Evolutionary conservation across 2,329 filamentous ascomycete genomes (phyloP).

Genomic region (Teratosphaeriaceae sp.): DNA sequence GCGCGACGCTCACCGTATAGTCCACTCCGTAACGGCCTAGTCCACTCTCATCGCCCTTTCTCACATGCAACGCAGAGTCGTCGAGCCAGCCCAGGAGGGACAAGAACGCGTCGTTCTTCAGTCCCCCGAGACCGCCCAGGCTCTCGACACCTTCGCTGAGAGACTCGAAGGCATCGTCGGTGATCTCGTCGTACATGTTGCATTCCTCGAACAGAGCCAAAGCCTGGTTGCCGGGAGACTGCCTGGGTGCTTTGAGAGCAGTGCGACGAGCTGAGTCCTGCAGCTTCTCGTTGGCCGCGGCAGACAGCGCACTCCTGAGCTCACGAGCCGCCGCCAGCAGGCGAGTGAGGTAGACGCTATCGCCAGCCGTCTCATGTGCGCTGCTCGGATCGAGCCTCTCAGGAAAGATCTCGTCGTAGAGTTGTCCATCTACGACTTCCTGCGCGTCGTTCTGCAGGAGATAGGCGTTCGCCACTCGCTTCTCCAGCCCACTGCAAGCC

Average conservation of each 20-base stretch:
- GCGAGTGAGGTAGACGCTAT: conserved; percentile 2
- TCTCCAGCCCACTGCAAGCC: conserved; percentile 71
- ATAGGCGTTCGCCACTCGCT: conserved; percentile 60
- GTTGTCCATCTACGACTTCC: not conserved
- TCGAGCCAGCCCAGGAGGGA: conserved; percentile 45
- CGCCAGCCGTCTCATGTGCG: not conserved
- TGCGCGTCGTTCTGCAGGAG: conserved; percentile 9
- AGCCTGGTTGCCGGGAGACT: too few species aligned
- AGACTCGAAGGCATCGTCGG: conserved; percentile 70
- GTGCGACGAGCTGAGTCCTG: conserved; percentile 37
- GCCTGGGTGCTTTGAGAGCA: not conserved
- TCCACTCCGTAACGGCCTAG: conserved; percentile 61
- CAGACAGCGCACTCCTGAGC: conserved; percentile 17
- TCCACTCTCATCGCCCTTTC: conserved; percentile 42
- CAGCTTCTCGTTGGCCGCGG: conserved; percentile 15
- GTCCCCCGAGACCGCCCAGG: conserved; percentile 48
- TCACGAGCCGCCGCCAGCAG: conserved; percentile 18
- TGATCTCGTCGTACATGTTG: conserved; percentile 70
- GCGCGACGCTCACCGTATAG: conserved; percentile 66
- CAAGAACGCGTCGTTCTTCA: conserved; percentile 47
- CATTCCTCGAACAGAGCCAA: conserved; percentile 71
- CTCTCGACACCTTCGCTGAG: conserved; percentile 64
- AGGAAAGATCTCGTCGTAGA: conserved; percentile 6
- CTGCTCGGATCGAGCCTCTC: not conserved
- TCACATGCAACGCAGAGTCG: conserved; percentile 29